phyloP scores from a whole-genome alignment of 2,329 filamentous ascomycete genomes.

The Neospermospora avenae region DNA sequence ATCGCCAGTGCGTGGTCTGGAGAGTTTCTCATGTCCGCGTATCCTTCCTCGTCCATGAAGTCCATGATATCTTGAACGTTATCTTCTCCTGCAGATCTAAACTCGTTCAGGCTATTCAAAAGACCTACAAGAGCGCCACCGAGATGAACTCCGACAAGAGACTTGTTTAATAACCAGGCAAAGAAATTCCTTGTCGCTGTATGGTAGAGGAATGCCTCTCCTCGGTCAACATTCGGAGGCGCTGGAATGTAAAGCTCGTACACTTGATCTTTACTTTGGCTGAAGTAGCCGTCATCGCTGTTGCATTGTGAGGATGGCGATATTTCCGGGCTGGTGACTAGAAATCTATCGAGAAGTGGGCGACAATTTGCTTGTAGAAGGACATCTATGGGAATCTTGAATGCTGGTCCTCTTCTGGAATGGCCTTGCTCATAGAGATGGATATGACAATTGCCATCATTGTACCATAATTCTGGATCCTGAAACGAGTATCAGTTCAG shows the following conservation, averaged over 20 bases:
- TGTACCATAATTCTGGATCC: conserved; percentile 70
- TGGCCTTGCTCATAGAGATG: conserved; percentile 65
- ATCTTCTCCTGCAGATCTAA: conserved; percentile 50
- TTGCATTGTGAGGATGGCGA: conserved; percentile 17
- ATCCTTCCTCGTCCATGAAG: conserved; percentile 68
- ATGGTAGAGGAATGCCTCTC: conserved; percentile 59
- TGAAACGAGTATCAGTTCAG: conserved; percentile 34
- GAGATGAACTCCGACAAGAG: conserved; percentile 65
- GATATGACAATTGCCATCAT: conserved; percentile 65
- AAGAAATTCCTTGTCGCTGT: conserved; percentile 72
- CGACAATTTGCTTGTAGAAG: conserved; percentile 57
- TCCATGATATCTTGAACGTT: conserved; percentile 59
- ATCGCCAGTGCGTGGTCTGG: conserved; percentile 66
- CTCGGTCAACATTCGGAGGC: conserved; percentile 50
- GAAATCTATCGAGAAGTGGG: conserved; percentile 55
- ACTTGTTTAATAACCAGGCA: conserved; percentile 63
- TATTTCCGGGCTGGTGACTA: conserved; percentile 30
- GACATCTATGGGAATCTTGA: conserved; percentile 58
- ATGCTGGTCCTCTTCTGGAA: conserved; percentile 63
- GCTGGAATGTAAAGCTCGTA: conserved; percentile 68
- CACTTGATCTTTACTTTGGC: conserved; percentile 10
- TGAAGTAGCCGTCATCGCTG: conserved; percentile 18
- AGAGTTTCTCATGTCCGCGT: conserved; percentile 62
- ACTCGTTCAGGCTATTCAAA: conserved; percentile 62
- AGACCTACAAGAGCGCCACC: conserved; percentile 62